Conservation (phyloP, 371 early-diverging fungal genomes). For the Mucor saturninus region DNA sequence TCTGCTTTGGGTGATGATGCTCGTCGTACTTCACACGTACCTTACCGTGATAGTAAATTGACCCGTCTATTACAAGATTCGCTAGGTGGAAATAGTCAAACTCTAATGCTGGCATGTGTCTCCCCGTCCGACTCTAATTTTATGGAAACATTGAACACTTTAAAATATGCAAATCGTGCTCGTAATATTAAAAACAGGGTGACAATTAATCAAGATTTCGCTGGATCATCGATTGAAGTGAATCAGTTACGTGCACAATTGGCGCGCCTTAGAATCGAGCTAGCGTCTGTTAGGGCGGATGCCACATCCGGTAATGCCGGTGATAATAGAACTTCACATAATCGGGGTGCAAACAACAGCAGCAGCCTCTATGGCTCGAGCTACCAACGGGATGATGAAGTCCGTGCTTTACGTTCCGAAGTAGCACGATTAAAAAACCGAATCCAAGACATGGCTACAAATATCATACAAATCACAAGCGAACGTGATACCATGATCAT, state of each 20-base stretch:
- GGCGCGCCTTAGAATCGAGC: constrained; percentile 71
- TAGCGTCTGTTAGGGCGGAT: constrained; percentile 55
- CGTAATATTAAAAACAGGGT: constrained; percentile 87
- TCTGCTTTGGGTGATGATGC: constrained; percentile 92
- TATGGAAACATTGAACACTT: constrained; percentile 91
- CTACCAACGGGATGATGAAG: constrained; percentile 48
- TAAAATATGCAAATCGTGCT: constrained; percentile 91
- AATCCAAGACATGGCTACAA: constrained; percentile 49
- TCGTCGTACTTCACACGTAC: constrained; percentile 75
- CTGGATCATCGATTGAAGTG: constrained; percentile 64
- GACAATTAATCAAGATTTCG: constrained; percentile 77
- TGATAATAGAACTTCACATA: background rate
- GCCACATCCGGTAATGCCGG: constrained; percentile 19
- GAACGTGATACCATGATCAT: constrained; percentile 68
- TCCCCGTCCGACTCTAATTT: constrained; percentile 80
- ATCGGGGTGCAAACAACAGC: constrained; percentile 1
- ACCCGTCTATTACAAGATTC: constrained; percentile 97
- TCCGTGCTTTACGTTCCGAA: constrained; percentile 51
- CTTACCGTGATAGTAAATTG: constrained; percentile 98
- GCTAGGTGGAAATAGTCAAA: constrained; percentile 94
- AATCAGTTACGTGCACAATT: constrained; percentile 76
- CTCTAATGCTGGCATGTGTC: constrained; percentile 94
- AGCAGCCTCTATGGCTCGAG: background rate
- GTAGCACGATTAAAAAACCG: constrained; percentile 60
- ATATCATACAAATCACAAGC: constrained; percentile 59